Evolutionary conservation across 2,329 filamentous ascomycete species (phyloP), one percentile per base, ranked within the genome.

Genomic region (Tolypocladium album): DNA sequence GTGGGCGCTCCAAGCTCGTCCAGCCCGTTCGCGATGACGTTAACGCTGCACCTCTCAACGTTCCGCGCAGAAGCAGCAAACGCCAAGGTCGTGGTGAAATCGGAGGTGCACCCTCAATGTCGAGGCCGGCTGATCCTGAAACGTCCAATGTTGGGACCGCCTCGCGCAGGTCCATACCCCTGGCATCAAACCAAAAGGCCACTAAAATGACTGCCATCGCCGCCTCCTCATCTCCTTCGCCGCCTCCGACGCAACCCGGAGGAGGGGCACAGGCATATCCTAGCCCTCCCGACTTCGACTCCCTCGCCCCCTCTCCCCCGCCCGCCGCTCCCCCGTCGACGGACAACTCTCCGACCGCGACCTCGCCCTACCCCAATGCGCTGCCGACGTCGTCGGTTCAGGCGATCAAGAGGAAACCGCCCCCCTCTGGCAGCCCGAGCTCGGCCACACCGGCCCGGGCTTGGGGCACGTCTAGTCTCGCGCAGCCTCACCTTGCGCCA

Each of bases 1-100:
- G 86, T 69, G 89, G 89, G 36, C 83, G 88, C 64, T 80, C 80
- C 50, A 77, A 82, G 42, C 78, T 90, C 60, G 81, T 89, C 40
- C 79, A 81, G 53, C 85, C 88, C 4, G 80, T 90, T 43, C 80
- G 78, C 67, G 87, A 90, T 68, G 82, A 83, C 42, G 75, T 75
- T 50, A 74, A 77, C 61, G 81, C 80, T 17, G 74, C 80, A 60
- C 82, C 85, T n/a, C 72, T 88, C 50, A 80, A 74, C 62, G 75
- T 88, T 59, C 79, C 81, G 20, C 75, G 75, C 50, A 83, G 77
- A 69, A 79, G 72, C 67, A 77, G 72, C 67, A 82, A 77, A 66
- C 75, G 76, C 42, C 67, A 66, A 58, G 68, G 11, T 39, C 59
- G 42, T 4, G 50, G 56, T 17, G 50, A 15, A 36, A 4, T 15